Percentiles rank a stretch among this genome's conserved stretches.
These are phyloP conservation scores for Ustilago vetiveriae DNA, from an alignment of 1,284 basidiomycete species.

Conservation along the genomic window DNA sequence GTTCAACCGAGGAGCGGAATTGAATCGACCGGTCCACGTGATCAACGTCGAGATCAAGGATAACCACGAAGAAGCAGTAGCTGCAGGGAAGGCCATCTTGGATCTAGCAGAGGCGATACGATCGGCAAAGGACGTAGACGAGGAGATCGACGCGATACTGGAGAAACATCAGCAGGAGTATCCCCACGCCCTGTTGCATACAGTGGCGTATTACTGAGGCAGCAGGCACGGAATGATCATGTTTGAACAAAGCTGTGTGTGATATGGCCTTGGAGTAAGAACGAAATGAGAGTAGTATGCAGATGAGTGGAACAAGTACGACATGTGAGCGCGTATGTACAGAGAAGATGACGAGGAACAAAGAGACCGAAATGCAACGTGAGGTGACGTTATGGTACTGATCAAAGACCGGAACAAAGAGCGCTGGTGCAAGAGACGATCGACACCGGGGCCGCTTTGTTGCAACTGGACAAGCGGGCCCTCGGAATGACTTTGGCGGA, in stretches of 20 bases:
- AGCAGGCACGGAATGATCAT: too few relatives aligned
- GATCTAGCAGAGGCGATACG: conserved; percentile 89
- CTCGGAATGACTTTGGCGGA: neutral
- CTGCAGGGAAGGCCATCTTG: conserved; percentile 93
- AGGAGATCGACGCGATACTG: conserved; percentile 87
- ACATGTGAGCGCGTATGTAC: too few relatives aligned
- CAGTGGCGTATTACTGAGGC: conserved; percentile 69
- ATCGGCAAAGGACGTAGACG: conserved; percentile 77
- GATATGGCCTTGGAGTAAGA: too few relatives aligned
- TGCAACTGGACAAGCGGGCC: neutral
- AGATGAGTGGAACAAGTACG: too few relatives aligned
- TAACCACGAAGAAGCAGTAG: conserved; percentile 96
- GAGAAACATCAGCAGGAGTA: conserved; percentile 84
- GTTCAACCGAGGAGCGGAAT: conserved; percentile 85
- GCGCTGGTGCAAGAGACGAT: neutral
- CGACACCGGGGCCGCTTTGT: neutral
- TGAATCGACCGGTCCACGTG: conserved; percentile 91
- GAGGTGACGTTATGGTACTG: neutral
- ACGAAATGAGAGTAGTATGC: too few relatives aligned
- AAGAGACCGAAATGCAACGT: too few relatives aligned
- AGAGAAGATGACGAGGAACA: too few relatives aligned
- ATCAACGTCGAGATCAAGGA: conserved; percentile 99
- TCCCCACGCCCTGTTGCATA: conserved; percentile 90
- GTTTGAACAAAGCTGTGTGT: too few relatives aligned
- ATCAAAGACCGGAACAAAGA: neutral